phyloP scores from a whole-genome alignment of 2,329 filamentous ascomycete genomes.

The Aureobasidium lini region DNA sequence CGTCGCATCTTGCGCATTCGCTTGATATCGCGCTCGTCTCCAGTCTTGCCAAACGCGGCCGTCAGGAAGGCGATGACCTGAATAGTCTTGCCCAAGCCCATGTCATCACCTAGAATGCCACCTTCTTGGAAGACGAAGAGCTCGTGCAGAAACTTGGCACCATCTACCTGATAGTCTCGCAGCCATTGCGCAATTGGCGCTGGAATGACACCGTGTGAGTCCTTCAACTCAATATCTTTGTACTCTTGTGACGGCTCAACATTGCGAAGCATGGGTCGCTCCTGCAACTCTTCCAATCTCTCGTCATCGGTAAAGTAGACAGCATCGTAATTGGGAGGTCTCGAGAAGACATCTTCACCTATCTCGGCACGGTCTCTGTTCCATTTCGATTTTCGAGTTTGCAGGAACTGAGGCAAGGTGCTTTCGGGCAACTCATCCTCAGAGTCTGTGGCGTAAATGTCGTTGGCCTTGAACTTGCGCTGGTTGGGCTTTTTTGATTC shows the following conservation, averaged over 20 bases:
- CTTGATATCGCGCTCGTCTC: slow-evolving; percentile 75
- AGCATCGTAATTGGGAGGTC: slow-evolving; percentile 70
- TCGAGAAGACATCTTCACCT: slow-evolving; percentile 60
- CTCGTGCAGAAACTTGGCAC: slow-evolving; percentile 76
- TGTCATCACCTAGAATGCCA: slow-evolving; percentile 88
- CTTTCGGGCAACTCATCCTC: slow-evolving; percentile 50
- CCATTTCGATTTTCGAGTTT: slow-evolving; percentile 60
- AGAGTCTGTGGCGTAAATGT: slow-evolving; percentile 30
- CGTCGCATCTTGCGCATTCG: slow-evolving; percentile 80
- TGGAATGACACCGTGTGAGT: slow-evolving; percentile 75
- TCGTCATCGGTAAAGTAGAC: slow-evolving; percentile 71
- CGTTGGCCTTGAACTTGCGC: not conserved
- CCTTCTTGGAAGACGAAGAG: slow-evolving; percentile 88
- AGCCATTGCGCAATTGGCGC: slow-evolving; percentile 86
- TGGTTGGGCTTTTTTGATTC: slow-evolving; percentile 10
- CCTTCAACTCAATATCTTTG: slow-evolving; percentile 64
- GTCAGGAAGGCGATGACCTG: slow-evolving; percentile 91
- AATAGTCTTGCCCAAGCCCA: slow-evolving; percentile 95
- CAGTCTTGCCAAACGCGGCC: slow-evolving; percentile 88
- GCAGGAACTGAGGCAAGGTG: slow-evolving; percentile 65
- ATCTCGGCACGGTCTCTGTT: slow-evolving; percentile 54
- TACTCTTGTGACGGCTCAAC: slow-evolving; percentile 62
- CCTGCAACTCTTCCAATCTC: slow-evolving; percentile 51
- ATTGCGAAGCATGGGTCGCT: slow-evolving; percentile 62
- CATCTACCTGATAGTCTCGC: slow-evolving; percentile 82